Conservation (phyloP, 2,329 filamentous ascomycete genomes). For the Epichloe festucae region DNA sequence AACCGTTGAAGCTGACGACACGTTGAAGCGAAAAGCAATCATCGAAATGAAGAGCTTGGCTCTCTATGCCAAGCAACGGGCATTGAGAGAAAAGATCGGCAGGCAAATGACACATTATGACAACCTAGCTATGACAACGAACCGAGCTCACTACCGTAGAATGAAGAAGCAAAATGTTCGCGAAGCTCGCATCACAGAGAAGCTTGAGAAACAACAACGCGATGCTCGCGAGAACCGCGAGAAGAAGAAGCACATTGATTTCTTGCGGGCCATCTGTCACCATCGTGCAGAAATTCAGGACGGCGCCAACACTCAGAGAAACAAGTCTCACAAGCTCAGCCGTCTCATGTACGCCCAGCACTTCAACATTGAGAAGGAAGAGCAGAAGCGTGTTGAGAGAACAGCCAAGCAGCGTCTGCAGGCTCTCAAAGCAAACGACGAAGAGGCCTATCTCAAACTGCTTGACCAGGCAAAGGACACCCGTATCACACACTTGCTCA, state of each 20-base stretch:
- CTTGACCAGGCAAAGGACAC: conserved; percentile 98
- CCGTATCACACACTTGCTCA: conserved; percentile 92
- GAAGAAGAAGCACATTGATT: conserved; percentile 94
- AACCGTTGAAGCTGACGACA: conserved; percentile 57
- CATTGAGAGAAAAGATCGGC: conserved; percentile 74
- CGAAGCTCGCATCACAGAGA: conserved; percentile 94
- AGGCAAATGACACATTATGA: conserved; percentile 91
- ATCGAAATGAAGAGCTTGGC: conserved; percentile 92
- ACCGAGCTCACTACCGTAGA: conserved; percentile 77
- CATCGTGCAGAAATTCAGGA: conserved; percentile 69
- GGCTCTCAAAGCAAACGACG: conserved; percentile 95
- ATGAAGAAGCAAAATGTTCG: conserved; percentile 96
- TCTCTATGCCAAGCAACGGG: conserved; percentile 77
- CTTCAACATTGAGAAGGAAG: conserved; percentile 95
- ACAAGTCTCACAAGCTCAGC: conserved; percentile 73
- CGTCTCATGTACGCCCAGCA: conserved; percentile 83
- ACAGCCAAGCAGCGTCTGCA: conserved; percentile 99
- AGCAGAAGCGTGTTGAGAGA: conserved; percentile 94
- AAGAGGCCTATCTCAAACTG: conserved; percentile 95
- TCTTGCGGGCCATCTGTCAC: conserved; percentile 72
- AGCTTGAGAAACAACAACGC: conserved; percentile 96
- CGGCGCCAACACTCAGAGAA: conserved; percentile 51
- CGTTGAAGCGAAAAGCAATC: conserved; percentile 74
- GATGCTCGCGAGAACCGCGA: conserved; percentile 92
- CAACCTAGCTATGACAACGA: conserved; percentile 93